phyloP scores from a whole-genome alignment of 2,329 filamentous ascomycete genomes.

The Chaetomiaceae sp. region DNA sequence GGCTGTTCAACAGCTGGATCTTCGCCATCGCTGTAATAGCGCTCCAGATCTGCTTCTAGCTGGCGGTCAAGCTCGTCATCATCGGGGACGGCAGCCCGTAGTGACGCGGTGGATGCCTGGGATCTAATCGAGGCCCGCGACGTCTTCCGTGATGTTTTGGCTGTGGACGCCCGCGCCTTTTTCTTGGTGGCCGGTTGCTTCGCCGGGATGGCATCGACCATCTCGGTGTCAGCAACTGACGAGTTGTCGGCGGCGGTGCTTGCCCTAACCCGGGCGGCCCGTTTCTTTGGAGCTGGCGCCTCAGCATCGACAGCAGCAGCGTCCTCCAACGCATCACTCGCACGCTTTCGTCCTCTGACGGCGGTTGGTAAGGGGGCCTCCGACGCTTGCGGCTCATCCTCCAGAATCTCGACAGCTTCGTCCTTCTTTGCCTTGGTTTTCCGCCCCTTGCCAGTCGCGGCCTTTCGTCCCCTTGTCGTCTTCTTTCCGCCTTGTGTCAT shows the following conservation, averaged over 20 bases:
- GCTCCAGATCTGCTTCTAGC: constrained; percentile 61
- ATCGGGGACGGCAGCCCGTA: constrained; percentile 44
- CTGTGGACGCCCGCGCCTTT: constrained; percentile 43
- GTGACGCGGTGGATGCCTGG: constrained; percentile 39
- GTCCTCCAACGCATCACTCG: constrained; percentile 56
- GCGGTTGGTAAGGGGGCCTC: constrained; percentile 38
- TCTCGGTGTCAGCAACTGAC: constrained; percentile 40
- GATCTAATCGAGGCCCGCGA: constrained; percentile 46
- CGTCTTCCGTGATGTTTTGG: constrained; percentile 41
- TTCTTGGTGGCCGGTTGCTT: constrained; percentile 36
- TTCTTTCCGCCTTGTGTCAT: constrained; percentile 52
- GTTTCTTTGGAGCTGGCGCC: constrained; percentile 55
- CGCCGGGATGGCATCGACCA: constrained; percentile 35
- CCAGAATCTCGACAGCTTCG: constrained; percentile 45
- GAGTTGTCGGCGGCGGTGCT: constrained; percentile 43
- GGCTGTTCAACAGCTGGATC: constrained; percentile 41
- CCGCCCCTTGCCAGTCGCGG: constrained; percentile 42
- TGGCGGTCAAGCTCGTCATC: constrained; percentile 64
- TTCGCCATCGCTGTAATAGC: constrained; percentile 51
- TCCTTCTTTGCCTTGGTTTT: constrained; percentile 51
- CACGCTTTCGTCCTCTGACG: constrained; percentile 57
- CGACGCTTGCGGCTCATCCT: constrained; percentile 35
- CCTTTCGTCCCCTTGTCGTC: constrained; percentile 52
- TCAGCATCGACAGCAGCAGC: constrained; percentile 40
- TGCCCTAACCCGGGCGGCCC: constrained; percentile 47